phyloP scores from a whole-genome alignment of 371 early-diverging fungal genomes.

The Zancudomyces culisetae region DNA sequence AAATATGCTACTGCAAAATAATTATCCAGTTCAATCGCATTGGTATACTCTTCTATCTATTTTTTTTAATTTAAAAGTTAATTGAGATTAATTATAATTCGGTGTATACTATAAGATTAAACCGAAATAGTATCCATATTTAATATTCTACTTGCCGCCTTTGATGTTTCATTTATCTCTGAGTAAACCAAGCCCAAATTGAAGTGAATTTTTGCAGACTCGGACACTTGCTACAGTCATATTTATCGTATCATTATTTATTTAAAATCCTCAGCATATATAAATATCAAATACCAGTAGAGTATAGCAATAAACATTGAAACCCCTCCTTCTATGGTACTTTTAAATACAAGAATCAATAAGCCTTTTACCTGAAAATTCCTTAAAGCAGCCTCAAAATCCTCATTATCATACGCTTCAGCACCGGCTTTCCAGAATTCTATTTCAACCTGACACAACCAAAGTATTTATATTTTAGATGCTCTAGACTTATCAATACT shows the following conservation, averaged over 20 bases:
- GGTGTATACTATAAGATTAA: too few relatives aligned
- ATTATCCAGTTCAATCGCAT: conserved; percentile 57
- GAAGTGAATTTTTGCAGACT: conserved; percentile 83
- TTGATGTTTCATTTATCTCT: conserved; percentile 47
- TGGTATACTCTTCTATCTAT: conserved; percentile 50
- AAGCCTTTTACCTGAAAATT: conserved; percentile 32
- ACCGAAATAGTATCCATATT: background rate
- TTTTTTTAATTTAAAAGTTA: too few relatives aligned
- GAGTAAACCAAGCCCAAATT: conserved; percentile 74
- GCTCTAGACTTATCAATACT: too few relatives aligned
- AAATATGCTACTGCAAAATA: conserved; percentile 84
- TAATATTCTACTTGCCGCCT: conserved; percentile 42
- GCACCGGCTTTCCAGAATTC: conserved; percentile 56
- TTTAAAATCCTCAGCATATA: background rate
- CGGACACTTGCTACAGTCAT: conserved; percentile 59
- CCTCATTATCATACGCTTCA: conserved; percentile 38
- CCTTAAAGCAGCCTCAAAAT: conserved; percentile 40
- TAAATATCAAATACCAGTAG: background rate
- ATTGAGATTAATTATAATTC: too few relatives aligned
- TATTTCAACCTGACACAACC: conserved; percentile 59
- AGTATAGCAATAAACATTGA: background rate
- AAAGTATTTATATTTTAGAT: too few relatives aligned
- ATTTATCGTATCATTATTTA: background rate
- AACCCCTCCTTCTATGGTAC: background rate
- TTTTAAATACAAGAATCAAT: background rate